Evolutionary conservation across 1,139 yeast species (phyloP), one percentile per base, ranked within the genome.

Genomic region (Yamadazyma epiphylla): DNA sequence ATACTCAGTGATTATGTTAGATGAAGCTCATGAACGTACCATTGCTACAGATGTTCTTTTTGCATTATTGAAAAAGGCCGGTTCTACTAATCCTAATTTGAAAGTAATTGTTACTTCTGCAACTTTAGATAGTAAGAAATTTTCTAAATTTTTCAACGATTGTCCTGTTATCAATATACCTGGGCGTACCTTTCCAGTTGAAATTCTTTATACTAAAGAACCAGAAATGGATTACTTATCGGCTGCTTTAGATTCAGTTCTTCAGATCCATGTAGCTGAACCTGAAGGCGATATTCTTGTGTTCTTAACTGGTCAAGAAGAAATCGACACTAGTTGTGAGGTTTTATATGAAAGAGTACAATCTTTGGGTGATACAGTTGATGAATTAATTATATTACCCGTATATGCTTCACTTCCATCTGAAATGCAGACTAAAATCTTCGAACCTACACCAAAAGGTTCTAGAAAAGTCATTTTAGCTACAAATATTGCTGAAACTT

Each of bases 21-120:
- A 88, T 59, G 97, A 88, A 56, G 96, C 96, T 0, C 98, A 91
- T 56, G 98, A 91, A 55, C 71, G 98, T 48, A 89, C 97, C 0
- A 77, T 91, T 26, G 85, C 96, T 0, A 91, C 97, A 0, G 98
- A 91, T 65, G 85, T 91, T 4, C 60, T 91, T 21, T 88, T 91
- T 66, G 95, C 95, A 0, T 60, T 91, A 27, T 58, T 91, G 39
- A 84, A 88, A 45, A 70, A 80, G 38, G 94, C 96, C 0, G 74
- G 81, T 0, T 46, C 52, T 12, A 59, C 75, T 28, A 76, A 94
- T 36, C 94, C 96, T 0, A 78, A 82, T 33, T 59, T 91, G 34
- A 81, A 81, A 48, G 66, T 89, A 4, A 80, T 91, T 31, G 80
- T 88, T 5, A 88, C 97, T 0, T 89, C 96, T 2, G 98, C 98